A percentile compares a stretch with the other conserved stretches of the same genome.
Evolutionary conservation across 164 flowering plant genomes (phyloP).

Genomic region (Aristolochia fimbriata): DNA sequence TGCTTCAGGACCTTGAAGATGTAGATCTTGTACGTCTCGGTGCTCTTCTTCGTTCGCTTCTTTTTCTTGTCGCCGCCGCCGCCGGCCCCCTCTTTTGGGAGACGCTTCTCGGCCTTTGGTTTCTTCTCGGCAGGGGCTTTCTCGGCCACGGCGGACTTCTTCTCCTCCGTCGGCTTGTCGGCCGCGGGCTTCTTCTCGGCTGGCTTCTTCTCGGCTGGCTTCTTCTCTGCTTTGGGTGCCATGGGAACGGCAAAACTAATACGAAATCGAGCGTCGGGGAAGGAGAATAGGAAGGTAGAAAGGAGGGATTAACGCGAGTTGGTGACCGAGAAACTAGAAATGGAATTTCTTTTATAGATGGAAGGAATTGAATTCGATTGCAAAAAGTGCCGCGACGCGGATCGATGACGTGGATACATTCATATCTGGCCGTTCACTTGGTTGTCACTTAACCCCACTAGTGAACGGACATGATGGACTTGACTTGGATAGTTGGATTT

Average conservation of each 20-base stretch:
- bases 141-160: slow-evolving; percentile 7
- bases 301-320: too few species aligned
- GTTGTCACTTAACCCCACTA: too few species aligned
- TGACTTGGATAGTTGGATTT: too few species aligned
- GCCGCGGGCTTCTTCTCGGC: slow-evolving; percentile 18
- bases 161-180: slow-evolving; percentile 7
- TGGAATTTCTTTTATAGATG: not conserved
- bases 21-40: slow-evolving; percentile 18
- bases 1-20: slow-evolving; percentile 19
- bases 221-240: slow-evolving; percentile 17
- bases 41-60: slow-evolving; percentile 8
- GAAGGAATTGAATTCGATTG: not conserved
- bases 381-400: slow-evolving; percentile 1
- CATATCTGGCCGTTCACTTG: too few species aligned
- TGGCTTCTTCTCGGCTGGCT: slow-evolving; percentile 18
- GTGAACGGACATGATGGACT: too few species aligned
- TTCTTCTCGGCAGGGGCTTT: slow-evolving; percentile 9
- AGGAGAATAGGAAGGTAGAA: not conserved
- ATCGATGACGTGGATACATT: not conserved
- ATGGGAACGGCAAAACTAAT: not conserved
- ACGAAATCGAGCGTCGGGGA: not conserved
- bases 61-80: slow-evolving; percentile 10
- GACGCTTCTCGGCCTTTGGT: slow-evolving; percentile 10
- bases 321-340: not conserved
- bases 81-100: slow-evolving; percentile 5